These are phyloP conservation scores for Paracoccidioides lutzii DNA, from an alignment of 2,329 filamentous ascomycete species.

Conservation along the genomic window DNA sequence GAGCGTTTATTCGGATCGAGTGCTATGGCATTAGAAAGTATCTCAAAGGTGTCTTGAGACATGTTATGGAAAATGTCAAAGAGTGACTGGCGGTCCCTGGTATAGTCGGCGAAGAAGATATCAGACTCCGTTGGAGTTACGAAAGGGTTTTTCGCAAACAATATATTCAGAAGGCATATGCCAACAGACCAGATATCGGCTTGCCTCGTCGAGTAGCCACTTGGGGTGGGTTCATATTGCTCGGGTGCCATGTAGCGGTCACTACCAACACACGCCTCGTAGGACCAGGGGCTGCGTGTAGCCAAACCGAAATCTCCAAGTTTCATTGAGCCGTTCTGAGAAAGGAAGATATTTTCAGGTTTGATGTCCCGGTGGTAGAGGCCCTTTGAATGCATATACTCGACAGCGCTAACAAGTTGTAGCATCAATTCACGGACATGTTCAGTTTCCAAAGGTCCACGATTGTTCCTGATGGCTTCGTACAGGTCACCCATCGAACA, in stretches of 20 bases:
- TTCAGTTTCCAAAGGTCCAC: constrained; percentile 83
- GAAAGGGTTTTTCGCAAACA: constrained; percentile 96
- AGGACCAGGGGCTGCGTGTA: constrained; percentile 78
- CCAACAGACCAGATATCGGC: constrained; percentile 97
- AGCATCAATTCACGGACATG: constrained; percentile 97
- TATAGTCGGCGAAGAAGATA: constrained; percentile 84
- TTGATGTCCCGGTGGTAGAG: constrained; percentile 98
- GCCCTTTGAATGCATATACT: constrained; percentile 79
- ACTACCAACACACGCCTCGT: constrained; percentile 86
- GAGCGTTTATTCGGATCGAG: constrained; percentile 84
- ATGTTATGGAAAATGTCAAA: constrained; percentile 98
- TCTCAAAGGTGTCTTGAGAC: constrained; percentile 95
- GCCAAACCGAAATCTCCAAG: constrained; percentile 92
- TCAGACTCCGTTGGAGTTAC: constrained; percentile 82
- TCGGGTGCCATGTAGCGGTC: constrained; percentile 99
- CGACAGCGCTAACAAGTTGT: constrained; percentile 76
- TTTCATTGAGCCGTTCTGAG: constrained; percentile 77
- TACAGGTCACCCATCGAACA: constrained; percentile 93
- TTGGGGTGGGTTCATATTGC: constrained; percentile 79
- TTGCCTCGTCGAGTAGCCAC: constrained; percentile 82
- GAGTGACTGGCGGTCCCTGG: constrained; percentile 81
- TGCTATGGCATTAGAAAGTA: constrained; percentile 80
- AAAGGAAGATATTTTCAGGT: constrained; percentile 96
- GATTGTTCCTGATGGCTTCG: constrained; percentile 82
- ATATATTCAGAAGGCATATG: constrained; percentile 87